Evolutionary conservation across 352 stramenopile species (phyloP), one percentile per base, ranked within the genome.

Genomic region (Phytophthora podocarpi): DNA sequence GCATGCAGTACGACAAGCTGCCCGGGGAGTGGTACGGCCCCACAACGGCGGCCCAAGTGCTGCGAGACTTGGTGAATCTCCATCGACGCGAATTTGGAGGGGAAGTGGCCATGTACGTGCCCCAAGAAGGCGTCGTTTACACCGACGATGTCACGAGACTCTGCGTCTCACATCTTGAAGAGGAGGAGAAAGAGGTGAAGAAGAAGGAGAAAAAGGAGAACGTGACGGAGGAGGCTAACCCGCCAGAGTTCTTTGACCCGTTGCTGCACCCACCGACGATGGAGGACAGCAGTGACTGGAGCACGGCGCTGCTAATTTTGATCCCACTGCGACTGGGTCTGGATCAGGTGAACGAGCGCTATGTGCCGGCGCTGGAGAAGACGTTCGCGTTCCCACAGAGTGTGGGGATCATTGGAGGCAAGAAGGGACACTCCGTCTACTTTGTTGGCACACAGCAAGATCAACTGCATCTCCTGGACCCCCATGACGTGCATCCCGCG

Each of bases 371-470:
- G 20, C 50, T 97, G 15, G 57, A 87, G 31, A 78, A 87, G 42
- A 90, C 83, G 18, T 93, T 98, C 48, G 67, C 78, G 52, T 93
- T 99, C 36, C 89, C 90, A 12, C 92, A 98, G 64, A 98, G 88
- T 31, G 88, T 98, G 16, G 96, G 96, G 8, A 96, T 99, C 64
- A 88, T 99, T 27, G 96, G 96, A 34, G 96, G 96, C 52, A 97
- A 96, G 59, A 96, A 96, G 31, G 80, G 93, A 7, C 92, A 98
- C 73, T 98, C 96, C 10, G 86, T 98, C 41, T 99, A 97, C 76
- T 99, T 98, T 83, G 97, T 98, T 31, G 95, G 93, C 26, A 81
- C 90, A 5, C 85, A 96, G 58, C 80, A 87, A 5, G 75, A 91
- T 54, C 82, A 86, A 23, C 59, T 97, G 37, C 84, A 91, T 51